Conservation (phyloP, 2,329 filamentous ascomycete species). For the Hypoxylon sp. region DNA sequence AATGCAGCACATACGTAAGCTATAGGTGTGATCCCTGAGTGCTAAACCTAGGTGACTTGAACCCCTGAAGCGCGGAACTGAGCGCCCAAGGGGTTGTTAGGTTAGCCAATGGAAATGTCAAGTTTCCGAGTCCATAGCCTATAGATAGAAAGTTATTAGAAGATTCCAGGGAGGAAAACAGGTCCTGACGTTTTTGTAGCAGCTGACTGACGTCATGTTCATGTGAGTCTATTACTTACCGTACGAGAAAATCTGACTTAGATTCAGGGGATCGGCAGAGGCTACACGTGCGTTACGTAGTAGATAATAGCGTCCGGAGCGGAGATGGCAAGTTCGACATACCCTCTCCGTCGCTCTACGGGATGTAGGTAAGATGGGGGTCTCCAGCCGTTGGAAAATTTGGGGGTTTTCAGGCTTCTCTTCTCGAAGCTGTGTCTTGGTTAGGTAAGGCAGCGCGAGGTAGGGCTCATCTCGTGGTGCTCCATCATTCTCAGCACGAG, state of each 20-base stretch:
- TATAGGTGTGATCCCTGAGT: neutral
- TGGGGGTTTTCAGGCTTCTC: constrained; percentile 32
- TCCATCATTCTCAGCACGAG: neutral
- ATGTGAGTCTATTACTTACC: constrained; percentile 1
- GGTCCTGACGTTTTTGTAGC: neutral
- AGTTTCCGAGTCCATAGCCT: constrained; percentile 9
- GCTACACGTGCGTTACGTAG: constrained; percentile 4
- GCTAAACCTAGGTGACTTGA: neutral
- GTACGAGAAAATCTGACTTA: constrained; percentile 25
- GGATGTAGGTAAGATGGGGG: constrained; percentile 5
- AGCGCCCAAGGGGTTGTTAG: neutral
- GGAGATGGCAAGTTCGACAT: constrained; percentile 20
- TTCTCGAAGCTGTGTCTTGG: constrained; percentile 25
- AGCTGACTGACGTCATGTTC: constrained; percentile 22
- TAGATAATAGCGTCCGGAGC: constrained; percentile 9
- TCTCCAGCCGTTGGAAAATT: constrained; percentile 15
- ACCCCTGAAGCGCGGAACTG: neutral
- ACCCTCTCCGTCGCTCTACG: constrained; percentile 14
- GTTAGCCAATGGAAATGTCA: neutral
- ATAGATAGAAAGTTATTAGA: constrained; percentile 4
- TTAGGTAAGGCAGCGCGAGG: constrained; percentile 22
- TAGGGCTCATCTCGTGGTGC: constrained; percentile 28
- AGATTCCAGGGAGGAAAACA: constrained; percentile 14
- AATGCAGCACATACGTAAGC: neutral
- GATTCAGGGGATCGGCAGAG: constrained; percentile 20